Evolutionary conservation across 306 rosid genomes (phyloP).

Genomic region (Glycyrrhiza uralensis): DNA sequence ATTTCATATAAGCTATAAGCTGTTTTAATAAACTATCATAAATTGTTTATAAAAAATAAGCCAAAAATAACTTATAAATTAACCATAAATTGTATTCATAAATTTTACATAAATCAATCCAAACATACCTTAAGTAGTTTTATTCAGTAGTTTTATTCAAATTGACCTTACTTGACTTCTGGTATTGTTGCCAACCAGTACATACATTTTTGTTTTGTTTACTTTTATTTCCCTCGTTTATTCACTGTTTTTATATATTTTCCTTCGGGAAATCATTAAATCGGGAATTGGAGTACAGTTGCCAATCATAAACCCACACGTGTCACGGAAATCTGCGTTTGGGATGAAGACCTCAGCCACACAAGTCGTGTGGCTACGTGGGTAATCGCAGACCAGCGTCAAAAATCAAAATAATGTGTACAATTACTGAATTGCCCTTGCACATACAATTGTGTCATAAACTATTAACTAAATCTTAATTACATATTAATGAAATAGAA

Average conservation of each 20-base stretch:
- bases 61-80: too few species aligned
- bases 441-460: not conserved
- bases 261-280: not conserved
- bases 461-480: too few species aligned
- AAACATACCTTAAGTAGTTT: too few species aligned
- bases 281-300: not conserved
- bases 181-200: not conserved
- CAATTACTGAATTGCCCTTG: constrained; percentile 26
- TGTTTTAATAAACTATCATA: too few species aligned
- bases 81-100: too few species aligned
- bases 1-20: too few species aligned
- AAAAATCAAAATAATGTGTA: not conserved
- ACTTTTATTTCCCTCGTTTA: not conserved
- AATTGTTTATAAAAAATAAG: too few species aligned
- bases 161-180: too few species aligned
- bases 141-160: too few species aligned
- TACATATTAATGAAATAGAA: too few species aligned
- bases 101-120: too few species aligned
- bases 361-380: constrained; percentile 32
- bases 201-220: not conserved
- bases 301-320: constrained; percentile 30
- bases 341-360: constrained; percentile 40
- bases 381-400: constrained; percentile 16
- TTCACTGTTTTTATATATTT: not conserved
- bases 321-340: constrained; percentile 31